Percentiles rank a stretch among this genome's conserved stretches.
Evolutionary conservation across 208 protist species (phyloP).

Genomic region (Balamuthia mandrillaris): DNA sequence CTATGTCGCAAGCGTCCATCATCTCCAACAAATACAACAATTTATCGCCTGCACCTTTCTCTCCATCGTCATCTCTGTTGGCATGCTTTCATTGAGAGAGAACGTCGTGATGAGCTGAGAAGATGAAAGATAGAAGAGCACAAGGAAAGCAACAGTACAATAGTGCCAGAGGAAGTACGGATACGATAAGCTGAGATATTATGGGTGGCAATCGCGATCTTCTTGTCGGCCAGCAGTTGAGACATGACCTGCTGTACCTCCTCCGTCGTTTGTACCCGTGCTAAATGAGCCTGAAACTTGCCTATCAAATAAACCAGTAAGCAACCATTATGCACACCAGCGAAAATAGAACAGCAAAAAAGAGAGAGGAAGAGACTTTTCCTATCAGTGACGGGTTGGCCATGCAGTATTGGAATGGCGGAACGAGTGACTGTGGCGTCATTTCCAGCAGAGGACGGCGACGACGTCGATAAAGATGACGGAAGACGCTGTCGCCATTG

Average conservation of each 20-base stretch:
- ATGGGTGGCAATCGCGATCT: conserved; percentile 56
- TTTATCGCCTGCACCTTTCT: conserved; percentile 69
- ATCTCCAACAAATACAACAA: conserved; percentile 47
- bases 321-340: background rate
- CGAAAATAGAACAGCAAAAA: too few relatives aligned
- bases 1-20: conserved; percentile 42
- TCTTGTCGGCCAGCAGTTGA: conserved; percentile 37
- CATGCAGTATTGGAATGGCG: background rate
- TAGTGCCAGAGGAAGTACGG: background rate
- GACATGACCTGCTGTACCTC: conserved; percentile 40
- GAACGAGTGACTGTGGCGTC: background rate
- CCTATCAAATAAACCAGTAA: background rate
- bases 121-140: too few relatives aligned
- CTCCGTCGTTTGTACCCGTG: background rate
- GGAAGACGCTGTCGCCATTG: background rate
- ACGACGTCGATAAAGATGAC: background rate
- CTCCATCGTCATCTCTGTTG: conserved; percentile 89
- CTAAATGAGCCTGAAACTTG: conserved; percentile 37
- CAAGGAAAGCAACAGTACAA: too few relatives aligned
- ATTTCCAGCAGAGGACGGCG: background rate
- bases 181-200: conserved; percentile 91
- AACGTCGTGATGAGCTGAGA: too few relatives aligned
- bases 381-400: conserved; percentile 8
- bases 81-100: too few relatives aligned
- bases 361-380: too few relatives aligned